Evolutionary conservation across 345 rosid genomes (phyloP), one percentile per base, ranked within the genome.

Genomic region (Cochlearia excelsa): DNA sequence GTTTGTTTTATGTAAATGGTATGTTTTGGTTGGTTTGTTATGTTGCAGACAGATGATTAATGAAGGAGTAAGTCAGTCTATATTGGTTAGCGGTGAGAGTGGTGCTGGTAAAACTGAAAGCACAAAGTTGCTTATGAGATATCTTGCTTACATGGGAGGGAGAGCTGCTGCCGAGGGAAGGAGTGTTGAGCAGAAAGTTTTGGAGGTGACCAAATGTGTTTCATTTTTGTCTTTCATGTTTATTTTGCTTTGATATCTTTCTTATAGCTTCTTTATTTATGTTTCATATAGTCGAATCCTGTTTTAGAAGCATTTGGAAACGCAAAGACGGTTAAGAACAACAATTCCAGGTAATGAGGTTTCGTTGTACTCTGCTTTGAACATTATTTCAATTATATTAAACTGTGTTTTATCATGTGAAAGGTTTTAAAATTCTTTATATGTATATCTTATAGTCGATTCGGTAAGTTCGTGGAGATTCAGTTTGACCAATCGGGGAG

Each of bases 61-160:
- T 51, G 99, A 90, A 44, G 82, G 82, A 54, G 72, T 85, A 65
- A 93, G 97, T 63, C 99, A 93, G 71, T 78, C 97, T 30, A 93
- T 93, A 68, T 75, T 93, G 75, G 99, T 93, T 53, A 93, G 97
- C 41, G 99, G 99, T 54, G 99, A 93, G 79, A 93, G 99, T 79
- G 99, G 99, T n/a, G 99, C 99, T 2, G 97, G 99, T 74, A 93
- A 93, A 82, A 89, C 99, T 1, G 99, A 93, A 77, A 93, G 95
- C 75, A 93, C 99, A 39, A 93, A 93, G 75, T 80, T 74, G 78
- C 96, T 93, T 38, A 93, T 93, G 99, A 85, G 83, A 9, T 89
- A 93, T 75, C 99, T 93, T 80, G 99, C 99, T 49, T 89, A 82
- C 71, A 93, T 93, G 99, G 99, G 99, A 71, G 99, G 99, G 30